Conservation (phyloP, 2,329 filamentous ascomycete genomes). For the Fusarium dimerum region DNA sequence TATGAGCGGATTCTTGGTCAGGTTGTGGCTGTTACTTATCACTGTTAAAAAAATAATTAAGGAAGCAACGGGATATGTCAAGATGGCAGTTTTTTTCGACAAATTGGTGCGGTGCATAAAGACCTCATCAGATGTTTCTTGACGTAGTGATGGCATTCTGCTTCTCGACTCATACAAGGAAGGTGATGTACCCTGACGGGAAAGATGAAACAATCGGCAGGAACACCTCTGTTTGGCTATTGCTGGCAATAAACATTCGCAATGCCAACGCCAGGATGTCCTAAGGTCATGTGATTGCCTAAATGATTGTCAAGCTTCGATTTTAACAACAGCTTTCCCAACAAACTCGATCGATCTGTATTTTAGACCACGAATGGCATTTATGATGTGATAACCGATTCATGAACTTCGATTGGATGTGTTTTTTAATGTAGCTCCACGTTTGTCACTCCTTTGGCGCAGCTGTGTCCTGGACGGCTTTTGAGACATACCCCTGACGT, state of each 20-base stretch:
- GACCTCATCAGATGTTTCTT: no score
- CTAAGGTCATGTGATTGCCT: neutral
- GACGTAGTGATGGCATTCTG: no score
- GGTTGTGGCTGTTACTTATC: neutral
- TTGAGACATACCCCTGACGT: slow-evolving; percentile 11
- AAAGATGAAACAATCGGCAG: no score
- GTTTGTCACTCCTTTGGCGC: neutral
- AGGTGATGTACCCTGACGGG: no score
- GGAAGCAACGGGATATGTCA: no score
- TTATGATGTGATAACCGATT: neutral
- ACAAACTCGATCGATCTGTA: neutral
- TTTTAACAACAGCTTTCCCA: neutral
- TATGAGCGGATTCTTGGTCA: neutral
- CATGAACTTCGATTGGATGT: neutral
- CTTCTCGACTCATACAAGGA: no score
- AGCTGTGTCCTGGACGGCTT: neutral
- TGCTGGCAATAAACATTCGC: no score
- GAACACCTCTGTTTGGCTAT: no score
- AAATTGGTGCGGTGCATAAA: no score
- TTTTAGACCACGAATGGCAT: neutral
- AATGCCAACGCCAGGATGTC: neutral
- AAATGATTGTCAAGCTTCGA: neutral
- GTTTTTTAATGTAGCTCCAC: neutral
- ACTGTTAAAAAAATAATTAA: no score
- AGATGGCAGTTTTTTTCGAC: neutral